Evolutionary conservation across 176 grass and related monocot species (phyloP), one percentile per base, ranked within the genome.

Genomic region (Urochloa ruziziensis): DNA sequence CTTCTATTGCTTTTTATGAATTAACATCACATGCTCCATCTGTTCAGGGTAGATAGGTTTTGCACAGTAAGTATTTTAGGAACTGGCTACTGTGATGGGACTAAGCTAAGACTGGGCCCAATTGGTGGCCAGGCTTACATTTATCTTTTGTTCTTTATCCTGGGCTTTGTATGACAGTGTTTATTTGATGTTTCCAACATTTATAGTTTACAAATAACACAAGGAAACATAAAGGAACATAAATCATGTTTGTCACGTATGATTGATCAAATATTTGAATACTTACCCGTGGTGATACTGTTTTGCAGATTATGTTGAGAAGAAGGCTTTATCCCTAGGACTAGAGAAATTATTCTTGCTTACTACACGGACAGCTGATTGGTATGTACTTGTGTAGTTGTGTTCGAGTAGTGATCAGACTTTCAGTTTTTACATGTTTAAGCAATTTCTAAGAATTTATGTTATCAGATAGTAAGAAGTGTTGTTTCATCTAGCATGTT

Each of bases 301-400:
- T 78, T 68, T 46, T 86, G 25, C 84, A 98, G 96, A 95, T 90
- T 98, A 87, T 40, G 52, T 95, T 76, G 96, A 98, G 83, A 98
- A 95, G 89, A 98, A 95, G 68, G 96, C 93, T 82, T 75, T 88
- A 35, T 93, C 79, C 15, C 76, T 93, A 88, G 96, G 96, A 80
- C 87, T 95, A 2, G 87, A 95, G 62, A 98, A 92, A 79, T 86
- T 98, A 90, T 98, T 98, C 67, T 82, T 98, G 86, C 92, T 98
- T 68, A 98, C 96, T n/a, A 98, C 96, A 52, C 75, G 92, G 44
- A 92, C 96, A 58, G 86, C 89, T 4, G 96, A 98, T 73, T 98
- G 96, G 96, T 98, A 98, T 80, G 87, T 84, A 80, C 15, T 63
- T 44, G 11, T 76, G n/a, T n/a, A n/a, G n/a, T n/a, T n/a, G n/a